Base-by-base conservation (phyloP, 208 protist species). In the Acanthamoeba sp. region DNA sequence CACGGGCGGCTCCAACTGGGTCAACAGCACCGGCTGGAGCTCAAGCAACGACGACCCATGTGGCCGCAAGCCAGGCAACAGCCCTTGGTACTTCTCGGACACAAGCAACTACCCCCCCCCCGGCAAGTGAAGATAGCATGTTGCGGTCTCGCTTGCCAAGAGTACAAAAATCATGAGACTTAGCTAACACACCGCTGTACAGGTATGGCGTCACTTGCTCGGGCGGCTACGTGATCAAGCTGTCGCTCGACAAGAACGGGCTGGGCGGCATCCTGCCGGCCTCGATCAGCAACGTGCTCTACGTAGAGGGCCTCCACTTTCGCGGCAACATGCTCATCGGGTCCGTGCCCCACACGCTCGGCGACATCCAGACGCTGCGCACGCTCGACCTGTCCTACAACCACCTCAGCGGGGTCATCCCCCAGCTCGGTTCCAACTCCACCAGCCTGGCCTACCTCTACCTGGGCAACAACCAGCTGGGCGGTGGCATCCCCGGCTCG, bases 391-490 rank as follows among this genome's bases (percentile, higher is more conserved):
- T 80, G 36, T 0, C 34, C 18, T 14, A 42, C 36, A 80, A 80
- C 38, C 71, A 80, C 71, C 29, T 80, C 27, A 36, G 71, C 71
- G 71, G 71, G 7, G 20, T 0, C 36, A 80, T 80, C 18, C 71
- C 71, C 29, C 71, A 7, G 20, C 36, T 80, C 16, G 71, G 71
- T 12, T 14, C 38, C 36, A 80, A 80, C 71, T 80, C 71, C 32
- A 80, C 71, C 27, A 80, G 71, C 71, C 29, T 80, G 71, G 36
- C 36, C 71, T 48, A 80, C 36, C 71, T 80, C 71, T 80, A 48
- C 36, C 71, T 80, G 36, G 36, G 71, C 20, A 36, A 80, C 71
- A 80, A 80, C 29, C 71, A 80, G 36, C 36, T 80, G 22, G 29
- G 36, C 20, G 71, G 71, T 12, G 27, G 9, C 71, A 80, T 80